Evolutionary conservation across 2,329 filamentous ascomycete genomes (phyloP).

Genomic region (Escovopsis weberi): DNA sequence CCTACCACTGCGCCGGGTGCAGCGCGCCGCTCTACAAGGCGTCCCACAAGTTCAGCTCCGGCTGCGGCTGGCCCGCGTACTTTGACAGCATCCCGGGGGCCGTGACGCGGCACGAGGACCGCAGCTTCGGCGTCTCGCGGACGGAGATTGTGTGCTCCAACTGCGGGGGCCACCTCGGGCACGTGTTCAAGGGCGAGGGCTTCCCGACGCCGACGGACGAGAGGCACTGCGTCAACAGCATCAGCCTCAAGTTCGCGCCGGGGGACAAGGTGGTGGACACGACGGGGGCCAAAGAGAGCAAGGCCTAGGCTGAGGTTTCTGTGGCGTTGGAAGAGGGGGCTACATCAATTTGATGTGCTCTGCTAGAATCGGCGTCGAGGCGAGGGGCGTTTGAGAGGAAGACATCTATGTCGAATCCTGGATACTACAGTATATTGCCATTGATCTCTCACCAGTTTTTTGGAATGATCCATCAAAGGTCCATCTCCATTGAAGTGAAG

Average conservation of each 20-base stretch:
- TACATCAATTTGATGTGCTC: neutral
- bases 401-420: no score
- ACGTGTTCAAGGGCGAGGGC: constrained; percentile 86
- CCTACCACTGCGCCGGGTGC: constrained; percentile 83
- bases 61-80: constrained; percentile 96
- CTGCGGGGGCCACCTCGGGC: constrained; percentile 87
- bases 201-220: constrained; percentile 81
- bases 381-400: neutral
- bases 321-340: neutral
- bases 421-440: no score
- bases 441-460: no score
- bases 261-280: constrained; percentile 37
- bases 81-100: constrained; percentile 90
- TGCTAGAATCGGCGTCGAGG: neutral
- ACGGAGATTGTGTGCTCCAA: constrained; percentile 92
- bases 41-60: constrained; percentile 86
- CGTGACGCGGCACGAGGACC: constrained; percentile 68
- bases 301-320: constrained; percentile 13
- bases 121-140: constrained; percentile 62
- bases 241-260: constrained; percentile 69
- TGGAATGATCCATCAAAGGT: no score
- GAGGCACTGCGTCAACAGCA: constrained; percentile 90
- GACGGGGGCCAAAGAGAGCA: constrained; percentile 19
- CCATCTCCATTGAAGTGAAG: no score
- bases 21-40: constrained; percentile 81